phyloP scores from a whole-genome alignment of 2,329 filamentous ascomycete genomes.

The Lizonia empirigonia region DNA sequence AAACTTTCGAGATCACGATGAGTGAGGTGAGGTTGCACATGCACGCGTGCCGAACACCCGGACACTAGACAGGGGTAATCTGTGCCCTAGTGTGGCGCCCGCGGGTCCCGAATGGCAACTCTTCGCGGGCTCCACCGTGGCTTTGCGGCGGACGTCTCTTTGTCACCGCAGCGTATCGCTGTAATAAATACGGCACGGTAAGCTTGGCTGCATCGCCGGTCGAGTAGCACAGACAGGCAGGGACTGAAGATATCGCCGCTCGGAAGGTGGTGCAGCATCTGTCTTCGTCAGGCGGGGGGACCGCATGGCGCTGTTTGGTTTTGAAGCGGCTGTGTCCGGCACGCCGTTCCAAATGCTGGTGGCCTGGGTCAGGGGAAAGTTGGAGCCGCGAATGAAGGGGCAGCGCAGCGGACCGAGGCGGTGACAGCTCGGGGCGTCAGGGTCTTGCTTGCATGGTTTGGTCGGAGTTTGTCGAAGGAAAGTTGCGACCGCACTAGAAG shows the following conservation, averaged over 20 bases:
- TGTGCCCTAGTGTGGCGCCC: conserved; percentile 8
- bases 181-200: not conserved
- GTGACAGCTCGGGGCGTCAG: conserved; percentile 1
- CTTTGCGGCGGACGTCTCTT: conserved; percentile 3
- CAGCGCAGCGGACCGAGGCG: conserved; percentile 8
- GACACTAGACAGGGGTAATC: conserved; percentile 1
- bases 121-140: conserved; percentile 3
- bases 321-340: conserved; percentile 6
- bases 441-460: not conserved
- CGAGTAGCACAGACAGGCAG: not conserved
- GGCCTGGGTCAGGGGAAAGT: conserved; percentile 1
- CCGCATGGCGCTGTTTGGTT: not conserved
- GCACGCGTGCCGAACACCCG: conserved; percentile 10
- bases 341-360: conserved; percentile 1
- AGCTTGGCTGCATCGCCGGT: not conserved
- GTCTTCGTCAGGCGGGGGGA: not conserved
- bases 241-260: not conserved
- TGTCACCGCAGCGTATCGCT: not conserved
- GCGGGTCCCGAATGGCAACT: conserved; percentile 9
- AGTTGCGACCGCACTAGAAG: not conserved
- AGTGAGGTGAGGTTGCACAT: conserved; percentile 15
- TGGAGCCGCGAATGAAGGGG: conserved; percentile 1
- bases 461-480: not conserved
- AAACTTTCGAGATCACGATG: conserved; percentile 2
- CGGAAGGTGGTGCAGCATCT: not conserved